Evolutionary conservation across 495 filamentous ascomycete species (phyloP).

Genomic region (Neurospora africana): DNA sequence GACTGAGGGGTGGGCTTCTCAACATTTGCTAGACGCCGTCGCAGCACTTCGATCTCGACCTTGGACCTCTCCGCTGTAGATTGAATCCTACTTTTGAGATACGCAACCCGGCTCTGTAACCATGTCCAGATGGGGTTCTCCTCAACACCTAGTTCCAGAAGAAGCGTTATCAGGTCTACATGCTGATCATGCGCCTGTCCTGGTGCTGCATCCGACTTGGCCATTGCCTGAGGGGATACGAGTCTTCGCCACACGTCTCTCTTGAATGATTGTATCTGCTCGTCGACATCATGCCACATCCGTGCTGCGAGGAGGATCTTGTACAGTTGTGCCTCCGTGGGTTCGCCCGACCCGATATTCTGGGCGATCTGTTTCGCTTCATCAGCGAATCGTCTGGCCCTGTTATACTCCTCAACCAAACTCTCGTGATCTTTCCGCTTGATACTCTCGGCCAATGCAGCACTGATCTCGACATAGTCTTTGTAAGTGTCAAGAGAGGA

Average conservation of each 20-base stretch:
- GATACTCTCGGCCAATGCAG: conserved; percentile 70
- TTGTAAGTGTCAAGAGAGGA: conserved; percentile 64
- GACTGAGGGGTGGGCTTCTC: conserved; percentile 59
- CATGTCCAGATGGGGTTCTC: conserved; percentile 95
- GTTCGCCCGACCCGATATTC: conserved; percentile 41
- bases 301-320: conserved; percentile 77
- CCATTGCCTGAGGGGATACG: conserved; percentile 41
- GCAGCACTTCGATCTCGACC: conserved; percentile 83
- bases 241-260: conserved; percentile 77
- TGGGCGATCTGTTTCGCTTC: conserved; percentile 55
- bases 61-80: conserved; percentile 69
- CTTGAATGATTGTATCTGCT: conserved; percentile 77
- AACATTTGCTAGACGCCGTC: conserved; percentile 62
- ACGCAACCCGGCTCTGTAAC: conserved; percentile 79
- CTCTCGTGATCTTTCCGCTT: conserved; percentile 81
- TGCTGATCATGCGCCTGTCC: conserved; percentile 61
- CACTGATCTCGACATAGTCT: conserved; percentile 68
- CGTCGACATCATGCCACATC: conserved; percentile 89
- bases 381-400: conserved; percentile 63
- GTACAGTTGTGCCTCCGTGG: conserved; percentile 62
- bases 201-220: conserved; percentile 30
- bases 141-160: conserved; percentile 84
- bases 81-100: conserved; percentile 73
- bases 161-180: conserved; percentile 77
- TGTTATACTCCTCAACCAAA: conserved; percentile 74